Conservation (phyloP, 768 basidiomycete species). For the Rhodotorula sphaerocarpa region DNA sequence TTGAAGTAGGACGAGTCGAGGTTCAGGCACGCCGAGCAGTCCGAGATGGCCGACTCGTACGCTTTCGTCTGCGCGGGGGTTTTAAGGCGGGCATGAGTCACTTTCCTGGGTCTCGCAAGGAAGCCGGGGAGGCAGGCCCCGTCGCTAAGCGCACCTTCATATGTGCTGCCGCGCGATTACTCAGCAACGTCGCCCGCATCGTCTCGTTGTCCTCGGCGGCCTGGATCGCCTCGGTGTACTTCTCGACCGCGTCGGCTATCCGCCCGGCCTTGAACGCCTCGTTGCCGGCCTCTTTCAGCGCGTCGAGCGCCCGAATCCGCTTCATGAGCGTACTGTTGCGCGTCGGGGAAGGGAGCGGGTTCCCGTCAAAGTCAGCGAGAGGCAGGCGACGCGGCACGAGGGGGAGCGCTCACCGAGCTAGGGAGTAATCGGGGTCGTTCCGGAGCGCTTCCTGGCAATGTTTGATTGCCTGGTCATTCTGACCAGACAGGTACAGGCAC, state of each 20-base stretch:
- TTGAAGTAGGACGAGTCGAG: constrained; percentile 67
- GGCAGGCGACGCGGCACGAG: background rate
- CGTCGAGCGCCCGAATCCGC: constrained; percentile 72
- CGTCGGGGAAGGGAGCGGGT: too few species aligned
- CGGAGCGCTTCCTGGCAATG: constrained; percentile 65
- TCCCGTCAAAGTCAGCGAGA: too few species aligned
- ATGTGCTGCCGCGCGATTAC: constrained; percentile 70
- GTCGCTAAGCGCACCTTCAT: constrained; percentile 27
- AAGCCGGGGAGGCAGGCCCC: too few species aligned
- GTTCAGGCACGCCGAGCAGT: constrained; percentile 60
- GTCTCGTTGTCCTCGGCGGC: constrained; percentile 66
- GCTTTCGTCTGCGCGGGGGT: constrained; percentile 51
- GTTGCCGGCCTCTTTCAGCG: constrained; percentile 78
- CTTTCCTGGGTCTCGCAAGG: too few species aligned
- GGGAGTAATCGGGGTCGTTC: constrained; percentile 66
- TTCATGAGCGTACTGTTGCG: constrained; percentile 56
- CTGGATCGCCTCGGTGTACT: constrained; percentile 60
- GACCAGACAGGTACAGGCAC: constrained; percentile 65
- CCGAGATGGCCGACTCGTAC: constrained; percentile 61
- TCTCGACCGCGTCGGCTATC: constrained; percentile 57
- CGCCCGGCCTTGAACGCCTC: constrained; percentile 58
- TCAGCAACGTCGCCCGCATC: constrained; percentile 68
- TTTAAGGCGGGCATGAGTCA: background rate
- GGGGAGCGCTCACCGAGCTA: constrained; percentile 46
- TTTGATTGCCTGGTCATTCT: constrained; percentile 61